Evolutionary conservation across 2,329 filamentous ascomycete genomes (phyloP).

Genomic region (Pestalotiopsis sp.): DNA sequence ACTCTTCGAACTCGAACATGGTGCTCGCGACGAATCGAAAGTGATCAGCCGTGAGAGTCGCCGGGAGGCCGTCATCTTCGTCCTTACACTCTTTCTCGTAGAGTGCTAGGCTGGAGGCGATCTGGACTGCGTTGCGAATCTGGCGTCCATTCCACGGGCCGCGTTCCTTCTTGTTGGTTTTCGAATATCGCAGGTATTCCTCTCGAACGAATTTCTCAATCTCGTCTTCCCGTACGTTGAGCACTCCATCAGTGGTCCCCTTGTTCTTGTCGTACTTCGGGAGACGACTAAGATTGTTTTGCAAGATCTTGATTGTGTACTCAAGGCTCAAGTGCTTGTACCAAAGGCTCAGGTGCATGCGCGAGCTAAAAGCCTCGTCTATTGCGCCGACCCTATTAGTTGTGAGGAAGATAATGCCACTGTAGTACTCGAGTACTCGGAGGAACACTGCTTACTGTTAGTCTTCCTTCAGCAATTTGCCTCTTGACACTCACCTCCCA

Average conservation of each 20-base stretch:
- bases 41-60: too few species aligned
- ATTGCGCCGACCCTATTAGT: slow-evolving; percentile 47
- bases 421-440: slow-evolving; percentile 34
- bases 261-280: too few species aligned
- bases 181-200: too few species aligned
- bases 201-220: neutral
- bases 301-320: slow-evolving; percentile 43
- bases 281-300: slow-evolving; percentile 33
- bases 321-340: slow-evolving; percentile 38
- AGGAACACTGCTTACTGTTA: slow-evolving; percentile 33
- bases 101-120: slow-evolving; percentile 38
- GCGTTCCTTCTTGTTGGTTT: too few species aligned
- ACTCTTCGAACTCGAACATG: too few species aligned
- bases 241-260: too few species aligned
- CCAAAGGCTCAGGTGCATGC: slow-evolving; percentile 39
- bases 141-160: slow-evolving; percentile 37
- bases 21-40: too few species aligned
- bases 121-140: slow-evolving; percentile 37
- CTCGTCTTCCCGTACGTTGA: neutral
- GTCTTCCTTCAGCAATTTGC: too few species aligned
- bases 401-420: slow-evolving; percentile 40
- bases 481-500: too few species aligned
- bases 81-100: slow-evolving; percentile 23
- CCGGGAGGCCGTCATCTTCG: too few species aligned
- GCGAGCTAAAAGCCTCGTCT: slow-evolving; percentile 46